A percentile compares a stretch with the other conserved stretches of the same genome.
phyloP scores from a whole-genome alignment of 116 monocot genomes.

The Trichopus zeylanicus region DNA sequence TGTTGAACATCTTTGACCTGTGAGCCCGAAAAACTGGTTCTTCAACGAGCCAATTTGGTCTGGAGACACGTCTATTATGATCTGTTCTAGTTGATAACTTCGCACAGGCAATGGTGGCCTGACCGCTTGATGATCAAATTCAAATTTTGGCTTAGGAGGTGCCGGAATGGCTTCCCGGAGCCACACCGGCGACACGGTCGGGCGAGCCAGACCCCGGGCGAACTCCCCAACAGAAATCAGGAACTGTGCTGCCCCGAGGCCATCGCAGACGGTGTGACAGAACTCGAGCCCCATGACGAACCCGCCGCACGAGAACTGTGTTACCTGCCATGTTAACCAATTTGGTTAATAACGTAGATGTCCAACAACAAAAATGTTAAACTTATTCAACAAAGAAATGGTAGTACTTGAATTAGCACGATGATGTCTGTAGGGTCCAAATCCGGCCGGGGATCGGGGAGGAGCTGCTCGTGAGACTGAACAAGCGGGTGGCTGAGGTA shows the following conservation, averaged over 20 bases:
- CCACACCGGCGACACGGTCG: conserved; percentile 18
- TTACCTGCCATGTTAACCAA: no score
- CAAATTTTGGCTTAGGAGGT: background rate
- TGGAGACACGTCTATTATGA: background rate
- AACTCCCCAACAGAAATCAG: conserved; percentile 12
- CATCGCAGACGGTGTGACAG: conserved; percentile 30
- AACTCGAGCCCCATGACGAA: conserved; percentile 26
- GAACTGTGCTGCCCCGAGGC: conserved; percentile 26
- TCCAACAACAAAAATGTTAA: no score
- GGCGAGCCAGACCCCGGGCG: conserved; percentile 6
- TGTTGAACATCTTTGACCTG: conserved; percentile 4
- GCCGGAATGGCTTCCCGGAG: conserved; percentile 11
- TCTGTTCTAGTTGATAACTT: conserved; percentile 10
- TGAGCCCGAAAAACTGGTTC: conserved; percentile 10
- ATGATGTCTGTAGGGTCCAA: background rate
- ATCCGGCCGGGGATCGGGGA: conserved; percentile 6
- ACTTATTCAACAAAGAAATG: background rate
- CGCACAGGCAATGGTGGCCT: conserved; percentile 1
- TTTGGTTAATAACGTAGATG: no score
- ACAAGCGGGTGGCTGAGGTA: conserved; percentile 9
- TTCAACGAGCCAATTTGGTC: conserved; percentile 8
- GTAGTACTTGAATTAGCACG: conserved; percentile 6
- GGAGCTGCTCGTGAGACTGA: background rate
- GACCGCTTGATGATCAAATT: background rate
- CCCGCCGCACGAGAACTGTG: conserved; percentile 22